phyloP scores from a whole-genome alignment of 2,329 filamentous ascomycete genomes.

The Fusarium algeriense region DNA sequence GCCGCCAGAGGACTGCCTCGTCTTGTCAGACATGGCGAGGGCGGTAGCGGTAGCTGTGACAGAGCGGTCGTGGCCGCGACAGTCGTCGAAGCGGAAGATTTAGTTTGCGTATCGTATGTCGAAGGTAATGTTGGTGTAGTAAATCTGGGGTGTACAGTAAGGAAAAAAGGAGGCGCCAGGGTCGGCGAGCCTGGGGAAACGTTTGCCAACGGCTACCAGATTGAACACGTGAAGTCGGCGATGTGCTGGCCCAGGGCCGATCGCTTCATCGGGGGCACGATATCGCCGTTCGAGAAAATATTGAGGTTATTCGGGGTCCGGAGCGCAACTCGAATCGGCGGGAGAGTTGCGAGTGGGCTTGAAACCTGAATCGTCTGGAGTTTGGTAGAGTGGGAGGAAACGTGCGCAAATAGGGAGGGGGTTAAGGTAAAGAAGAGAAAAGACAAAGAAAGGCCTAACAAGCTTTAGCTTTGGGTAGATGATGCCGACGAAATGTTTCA shows the following conservation, averaged over 20 bases:
- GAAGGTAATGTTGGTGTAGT: conserved; percentile 27
- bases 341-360: conserved; percentile 27
- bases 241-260: conserved; percentile 54
- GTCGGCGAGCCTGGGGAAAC: conserved; percentile 17
- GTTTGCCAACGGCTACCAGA: conserved; percentile 35
- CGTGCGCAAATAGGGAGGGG: conserved; percentile 11
- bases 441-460: conserved; percentile 25
- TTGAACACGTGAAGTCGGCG: conserved; percentile 52
- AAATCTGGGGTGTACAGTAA: conserved; percentile 9
- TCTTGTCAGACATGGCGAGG: conserved; percentile 75
- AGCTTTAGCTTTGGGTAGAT: conserved; percentile 11
- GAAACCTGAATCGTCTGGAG: conserved; percentile 38
- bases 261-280: conserved; percentile 54
- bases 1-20: conserved; percentile 80
- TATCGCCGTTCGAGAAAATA: conserved; percentile 22
- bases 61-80: conserved; percentile 41
- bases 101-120: conserved; percentile 37
- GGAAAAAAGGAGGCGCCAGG: conserved; percentile 22
- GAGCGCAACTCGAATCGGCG: conserved; percentile 32
- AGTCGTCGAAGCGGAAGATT: conserved; percentile 24
- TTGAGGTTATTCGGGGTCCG: conserved; percentile 27
- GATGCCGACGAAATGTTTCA: conserved; percentile 26
- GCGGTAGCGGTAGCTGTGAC: conserved; percentile 27
- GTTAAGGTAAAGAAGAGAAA: conserved; percentile 6
- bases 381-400: conserved; percentile 17